These are phyloP conservation scores for Citropsis articulata DNA, from an alignment of 345 rosid genomes.

Conservation along the genomic window DNA sequence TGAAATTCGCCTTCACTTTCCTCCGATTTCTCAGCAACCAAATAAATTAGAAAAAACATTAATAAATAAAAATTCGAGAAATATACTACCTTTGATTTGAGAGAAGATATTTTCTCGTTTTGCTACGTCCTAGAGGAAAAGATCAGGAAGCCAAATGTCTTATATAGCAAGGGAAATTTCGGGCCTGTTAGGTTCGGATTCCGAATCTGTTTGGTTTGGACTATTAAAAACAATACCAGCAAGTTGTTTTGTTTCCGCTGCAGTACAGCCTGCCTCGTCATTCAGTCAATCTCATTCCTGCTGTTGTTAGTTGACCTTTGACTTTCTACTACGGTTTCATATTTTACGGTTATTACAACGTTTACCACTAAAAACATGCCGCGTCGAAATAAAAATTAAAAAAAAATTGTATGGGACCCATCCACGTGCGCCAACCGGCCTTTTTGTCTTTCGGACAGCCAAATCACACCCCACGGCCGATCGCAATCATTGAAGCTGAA, in stretches of 20 bases:
- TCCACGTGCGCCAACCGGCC: not conserved
- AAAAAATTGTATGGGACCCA: not conserved
- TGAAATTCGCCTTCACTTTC: not conserved
- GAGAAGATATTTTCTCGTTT: not conserved
- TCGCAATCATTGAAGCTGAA: not conserved
- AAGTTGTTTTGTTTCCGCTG: not conserved
- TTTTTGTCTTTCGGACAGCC: no score
- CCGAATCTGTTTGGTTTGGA: not conserved
- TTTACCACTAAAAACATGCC: not conserved
- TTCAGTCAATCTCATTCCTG: not conserved
- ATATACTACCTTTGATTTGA: not conserved
- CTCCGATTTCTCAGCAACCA: not conserved
- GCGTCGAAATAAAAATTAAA: not conserved
- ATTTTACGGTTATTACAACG: not conserved
- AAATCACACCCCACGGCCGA: no score
- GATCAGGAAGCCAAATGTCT: not conserved
- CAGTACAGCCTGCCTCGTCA: not conserved
- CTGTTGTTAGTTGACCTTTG: constrained; percentile 9
- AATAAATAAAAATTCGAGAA: not conserved
- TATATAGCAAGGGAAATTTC: not conserved
- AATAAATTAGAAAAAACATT: not conserved
- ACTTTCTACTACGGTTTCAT: not conserved
- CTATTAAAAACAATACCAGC: not conserved
- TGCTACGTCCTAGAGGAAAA: not conserved
- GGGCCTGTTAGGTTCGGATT: not conserved